A percentile compares a stretch with the other conserved stretches of the same genome.
phyloP scores from a whole-genome alignment of 2,329 filamentous ascomycete species.

The Huntiella omanensis region DNA sequence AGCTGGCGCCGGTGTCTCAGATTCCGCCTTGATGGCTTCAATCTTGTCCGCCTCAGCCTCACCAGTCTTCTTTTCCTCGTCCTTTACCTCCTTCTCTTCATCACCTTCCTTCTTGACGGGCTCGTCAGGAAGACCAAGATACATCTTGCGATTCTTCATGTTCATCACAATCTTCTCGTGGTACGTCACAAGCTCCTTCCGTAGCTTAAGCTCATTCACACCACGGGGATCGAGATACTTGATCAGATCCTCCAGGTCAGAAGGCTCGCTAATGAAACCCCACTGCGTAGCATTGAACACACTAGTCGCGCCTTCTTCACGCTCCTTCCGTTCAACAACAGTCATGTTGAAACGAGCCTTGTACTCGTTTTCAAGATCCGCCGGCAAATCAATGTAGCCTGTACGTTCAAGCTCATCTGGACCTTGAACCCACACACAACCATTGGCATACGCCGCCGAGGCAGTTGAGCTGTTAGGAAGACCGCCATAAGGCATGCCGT shows the following conservation, averaged over 20 bases:
- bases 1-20: constrained; percentile 1
- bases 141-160: constrained; percentile 63
- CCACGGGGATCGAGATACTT: constrained; percentile 79
- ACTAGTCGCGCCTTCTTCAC: constrained; percentile 68
- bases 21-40: constrained; percentile 14
- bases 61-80: constrained; percentile 14
- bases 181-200: constrained; percentile 67
- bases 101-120: constrained; percentile 12
- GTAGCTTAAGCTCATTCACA: constrained; percentile 66
- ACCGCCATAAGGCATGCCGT: constrained; percentile 89
- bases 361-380: constrained; percentile 58
- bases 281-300: constrained; percentile 64
- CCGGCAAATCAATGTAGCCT: constrained; percentile 64
- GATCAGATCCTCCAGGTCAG: constrained; percentile 59
- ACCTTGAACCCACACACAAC: constrained; percentile 89
- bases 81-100: constrained; percentile 9
- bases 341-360: constrained; percentile 61
- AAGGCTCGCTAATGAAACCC: constrained; percentile 75
- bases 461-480: constrained; percentile 78
- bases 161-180: constrained; percentile 56
- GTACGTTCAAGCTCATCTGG: constrained; percentile 74
- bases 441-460: constrained; percentile 76
- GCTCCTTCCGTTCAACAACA: constrained; percentile 64
- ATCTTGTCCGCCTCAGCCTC: background rate
- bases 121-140: constrained; percentile 35